Percentiles rank a stretch among this genome's conserved stretches.
These are phyloP conservation scores for Oldenlandia corymbosa DNA, from an alignment of 257 asterid species.

Conservation along the genomic window DNA sequence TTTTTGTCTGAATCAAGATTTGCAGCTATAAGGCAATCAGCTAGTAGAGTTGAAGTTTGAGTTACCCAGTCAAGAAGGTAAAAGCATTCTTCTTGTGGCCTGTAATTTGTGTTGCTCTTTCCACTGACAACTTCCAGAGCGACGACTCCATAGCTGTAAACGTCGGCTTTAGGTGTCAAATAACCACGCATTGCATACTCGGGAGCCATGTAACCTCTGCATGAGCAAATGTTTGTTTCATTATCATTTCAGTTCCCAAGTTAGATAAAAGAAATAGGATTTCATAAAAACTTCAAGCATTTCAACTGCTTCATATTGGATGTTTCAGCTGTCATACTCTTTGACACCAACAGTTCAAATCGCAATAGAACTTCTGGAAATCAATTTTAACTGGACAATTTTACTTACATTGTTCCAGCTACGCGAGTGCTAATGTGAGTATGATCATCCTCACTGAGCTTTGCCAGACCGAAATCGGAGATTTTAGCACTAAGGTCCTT, in stretches of 20 bases:
- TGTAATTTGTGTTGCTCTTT: conserved; percentile 76
- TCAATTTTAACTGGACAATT: too few relatives aligned
- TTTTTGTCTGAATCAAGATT: too few relatives aligned
- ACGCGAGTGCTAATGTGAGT: conserved; percentile 84
- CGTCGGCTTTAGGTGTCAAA: conserved; percentile 80
- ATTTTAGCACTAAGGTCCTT: conserved; percentile 73
- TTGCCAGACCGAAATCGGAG: conserved; percentile 89
- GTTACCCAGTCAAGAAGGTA: conserved; percentile 93
- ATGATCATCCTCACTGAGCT: conserved; percentile 67
- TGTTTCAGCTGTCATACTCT: not conserved
- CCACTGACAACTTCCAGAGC: conserved; percentile 84
- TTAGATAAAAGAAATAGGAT: not conserved
- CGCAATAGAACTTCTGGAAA: not conserved
- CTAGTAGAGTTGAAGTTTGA: too few relatives aligned
- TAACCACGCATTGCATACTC: conserved; percentile 91
- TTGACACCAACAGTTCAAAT: not conserved
- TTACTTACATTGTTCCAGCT: conserved; percentile 90
- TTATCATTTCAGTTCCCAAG: not conserved
- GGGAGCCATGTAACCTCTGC: conserved; percentile 97
- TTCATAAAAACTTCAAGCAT: not conserved
- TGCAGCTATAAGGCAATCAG: too few relatives aligned
- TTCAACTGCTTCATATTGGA: not conserved
- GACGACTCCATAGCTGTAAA: conserved; percentile 94
- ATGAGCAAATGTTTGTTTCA: conserved; percentile 12
- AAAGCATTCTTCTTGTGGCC: conserved; percentile 68